phyloP scores from a whole-genome alignment of 2,329 filamentous ascomycete genomes.

The Fusarium avenaceum region DNA sequence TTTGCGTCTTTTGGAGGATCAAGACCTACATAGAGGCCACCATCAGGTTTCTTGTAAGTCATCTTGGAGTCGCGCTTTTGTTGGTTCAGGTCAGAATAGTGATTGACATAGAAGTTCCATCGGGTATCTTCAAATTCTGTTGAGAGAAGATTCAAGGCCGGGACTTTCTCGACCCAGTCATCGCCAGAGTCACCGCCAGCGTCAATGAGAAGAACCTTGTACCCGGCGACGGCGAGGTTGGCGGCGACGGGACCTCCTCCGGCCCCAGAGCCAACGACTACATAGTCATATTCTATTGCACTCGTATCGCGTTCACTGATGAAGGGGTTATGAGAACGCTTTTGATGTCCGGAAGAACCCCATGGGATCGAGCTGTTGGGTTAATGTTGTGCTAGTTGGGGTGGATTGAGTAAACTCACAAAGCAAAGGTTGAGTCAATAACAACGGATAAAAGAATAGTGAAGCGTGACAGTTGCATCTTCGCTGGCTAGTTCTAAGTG shows the following conservation, averaged over 20 bases:
- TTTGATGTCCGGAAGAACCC: neutral
- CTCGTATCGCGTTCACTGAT: conserved; percentile 19
- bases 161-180: conserved; percentile 47
- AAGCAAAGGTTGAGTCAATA: too few relatives aligned
- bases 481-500: too few relatives aligned
- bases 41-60: conserved; percentile 53
- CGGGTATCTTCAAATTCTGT: conserved; percentile 48
- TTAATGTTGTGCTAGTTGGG: too few relatives aligned
- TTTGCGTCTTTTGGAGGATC: conserved; percentile 55
- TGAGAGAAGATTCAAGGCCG: conserved; percentile 46
- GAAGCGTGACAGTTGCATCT: too few relatives aligned
- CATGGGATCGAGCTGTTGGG: neutral
- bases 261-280: conserved; percentile 70
- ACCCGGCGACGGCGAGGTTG: conserved; percentile 67
- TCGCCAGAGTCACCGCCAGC: conserved; percentile 68
- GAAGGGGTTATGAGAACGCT: conserved; percentile 24
- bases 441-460: too few relatives aligned
- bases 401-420: too few relatives aligned
- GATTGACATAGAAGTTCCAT: conserved; percentile 74
- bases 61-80: conserved; percentile 66
- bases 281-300: conserved; percentile 64
- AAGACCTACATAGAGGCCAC: conserved; percentile 52
- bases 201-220: conserved; percentile 70
- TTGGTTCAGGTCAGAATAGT: conserved; percentile 64
- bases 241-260: conserved; percentile 69